Evolutionary conservation across 2,329 filamentous ascomycete genomes (phyloP).

Genomic region (Alternaria longipes): DNA sequence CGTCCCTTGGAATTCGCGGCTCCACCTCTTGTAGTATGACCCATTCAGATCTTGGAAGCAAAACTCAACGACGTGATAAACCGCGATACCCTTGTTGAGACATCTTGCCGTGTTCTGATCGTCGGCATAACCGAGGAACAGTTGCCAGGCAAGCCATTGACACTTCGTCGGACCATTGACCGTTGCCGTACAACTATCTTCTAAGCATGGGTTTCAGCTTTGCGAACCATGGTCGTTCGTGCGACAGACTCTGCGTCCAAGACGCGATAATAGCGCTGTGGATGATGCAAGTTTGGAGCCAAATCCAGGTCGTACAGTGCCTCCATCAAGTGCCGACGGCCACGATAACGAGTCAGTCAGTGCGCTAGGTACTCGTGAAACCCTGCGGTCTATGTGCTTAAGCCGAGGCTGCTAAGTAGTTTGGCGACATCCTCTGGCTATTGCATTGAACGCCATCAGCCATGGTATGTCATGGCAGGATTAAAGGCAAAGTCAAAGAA

Average conservation of each 20-base stretch:
- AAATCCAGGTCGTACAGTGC: not conserved
- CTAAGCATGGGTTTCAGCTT: constrained; percentile 11
- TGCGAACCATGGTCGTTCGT: constrained; percentile 4
- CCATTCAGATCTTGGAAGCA: not conserved
- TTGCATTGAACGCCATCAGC: not conserved
- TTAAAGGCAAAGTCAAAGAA: not conserved
- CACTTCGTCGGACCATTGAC: not conserved
- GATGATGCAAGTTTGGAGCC: not conserved
- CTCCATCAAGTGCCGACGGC: constrained; percentile 11
- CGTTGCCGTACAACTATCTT: not conserved
- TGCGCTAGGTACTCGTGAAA: constrained; percentile 7
- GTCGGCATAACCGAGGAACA: not conserved
- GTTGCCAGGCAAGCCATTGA: not conserved
- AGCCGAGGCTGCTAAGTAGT: not conserved
- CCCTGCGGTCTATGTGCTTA: not conserved
- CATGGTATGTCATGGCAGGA: not conserved
- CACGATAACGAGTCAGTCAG: constrained; percentile 8
- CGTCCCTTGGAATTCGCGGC: not conserved
- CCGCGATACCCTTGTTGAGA: not conserved
- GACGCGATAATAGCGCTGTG: constrained; percentile 1
- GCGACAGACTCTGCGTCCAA: constrained; percentile 5
- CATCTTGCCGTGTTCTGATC: not conserved
- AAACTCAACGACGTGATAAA: not conserved
- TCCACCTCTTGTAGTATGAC: not conserved
- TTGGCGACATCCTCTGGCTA: not conserved